Base-by-base conservation (phyloP, 345 rosid species). In the Hibiscus tridactylites region DNA sequence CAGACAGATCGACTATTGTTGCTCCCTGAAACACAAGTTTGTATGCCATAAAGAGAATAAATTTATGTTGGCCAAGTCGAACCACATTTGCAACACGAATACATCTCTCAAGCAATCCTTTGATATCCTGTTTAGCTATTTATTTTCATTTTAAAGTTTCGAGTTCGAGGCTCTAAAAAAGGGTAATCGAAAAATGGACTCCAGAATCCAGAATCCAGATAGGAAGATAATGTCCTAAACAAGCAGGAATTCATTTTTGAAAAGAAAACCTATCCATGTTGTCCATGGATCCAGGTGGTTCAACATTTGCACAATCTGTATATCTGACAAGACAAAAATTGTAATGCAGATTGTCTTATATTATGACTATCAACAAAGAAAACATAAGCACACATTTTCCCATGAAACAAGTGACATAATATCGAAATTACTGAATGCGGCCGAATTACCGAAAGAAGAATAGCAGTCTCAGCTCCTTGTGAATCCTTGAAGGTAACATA, bases 401-500 rank as follows among this genome's bases (percentile, higher is more conserved):
- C 37, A 66, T 28, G 15, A 67, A 28, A 67, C 29, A 16, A 16
- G 39, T 7, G 13, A 50, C 42, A 50, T 29, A 16, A 9, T 15
- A 67, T 11, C 0, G 44, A 6, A 68, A 16, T 21, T 11, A 44
- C 46, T 59, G 35, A 9, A 21, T 59, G 39, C 35, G 58, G 21
- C 62, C 26, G 47, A 70, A 68, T 83, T 80, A 93, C 98, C 84
- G 96, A 83, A 79, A 93, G 96, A 78, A 89, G 96, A 81, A 87
- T 83, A 3, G 98, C 97, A 73, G 97, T 93, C 67, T 89, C 92
- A 50, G 96, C 94, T 68, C 97, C 98, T 78, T 91, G 92, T 17
- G 86, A 16, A 82, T 93, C 95, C 81, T 86, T 93, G 85, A 90
- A 93, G 75, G 93, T 88, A 59, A 93, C 97, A 81, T 83, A 88